A percentile compares a stretch with the other conserved stretches of the same genome.
Evolutionary conservation across 805 yeast species (phyloP).

Genomic region (Komagataella ulmi): DNA sequence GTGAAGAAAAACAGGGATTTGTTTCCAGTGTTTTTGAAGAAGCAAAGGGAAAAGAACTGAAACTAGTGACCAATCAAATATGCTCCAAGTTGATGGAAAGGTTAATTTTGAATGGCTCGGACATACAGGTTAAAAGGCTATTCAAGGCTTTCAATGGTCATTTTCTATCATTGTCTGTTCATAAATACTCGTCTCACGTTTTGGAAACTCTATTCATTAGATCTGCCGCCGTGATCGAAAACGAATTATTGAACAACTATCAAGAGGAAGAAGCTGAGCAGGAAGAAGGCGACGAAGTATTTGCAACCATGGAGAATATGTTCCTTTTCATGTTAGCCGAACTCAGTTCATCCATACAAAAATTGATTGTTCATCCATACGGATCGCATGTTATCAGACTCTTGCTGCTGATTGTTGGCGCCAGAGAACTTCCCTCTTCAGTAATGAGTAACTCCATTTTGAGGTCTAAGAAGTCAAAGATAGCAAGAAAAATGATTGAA

Average conservation of each 20-base stretch:
- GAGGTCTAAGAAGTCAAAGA: slow-evolving; percentile 73
- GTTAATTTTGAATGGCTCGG: slow-evolving; percentile 52
- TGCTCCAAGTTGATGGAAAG: slow-evolving; percentile 91
- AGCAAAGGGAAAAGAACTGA: slow-evolving; percentile 77
- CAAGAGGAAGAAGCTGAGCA: slow-evolving; percentile 19
- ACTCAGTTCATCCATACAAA: slow-evolving; percentile 40
- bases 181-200: slow-evolving; percentile 90
- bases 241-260: slow-evolving; percentile 42
- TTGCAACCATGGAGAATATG: slow-evolving; percentile 50
- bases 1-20: slow-evolving; percentile 65
- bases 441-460: slow-evolving; percentile 55
- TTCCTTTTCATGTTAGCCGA: slow-evolving; percentile 56
- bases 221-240: slow-evolving; percentile 61
- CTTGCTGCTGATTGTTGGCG: slow-evolving; percentile 57
- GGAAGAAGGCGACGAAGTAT: slow-evolving; percentile 21
- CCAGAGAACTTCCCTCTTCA: slow-evolving; percentile 66
- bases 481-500: slow-evolving; percentile 89
- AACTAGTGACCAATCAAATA: slow-evolving; percentile 85
- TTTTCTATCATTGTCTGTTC: slow-evolving; percentile 64
- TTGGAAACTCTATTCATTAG: slow-evolving; percentile 74
- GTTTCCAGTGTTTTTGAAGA: slow-evolving; percentile 74
- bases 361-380: slow-evolving; percentile 63
- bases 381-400: slow-evolving; percentile 82
- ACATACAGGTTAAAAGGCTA: slow-evolving; percentile 49
- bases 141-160: slow-evolving; percentile 63